Base-by-base conservation (phyloP, 345 rosid species). In the Erucastrum elatum region DNA sequence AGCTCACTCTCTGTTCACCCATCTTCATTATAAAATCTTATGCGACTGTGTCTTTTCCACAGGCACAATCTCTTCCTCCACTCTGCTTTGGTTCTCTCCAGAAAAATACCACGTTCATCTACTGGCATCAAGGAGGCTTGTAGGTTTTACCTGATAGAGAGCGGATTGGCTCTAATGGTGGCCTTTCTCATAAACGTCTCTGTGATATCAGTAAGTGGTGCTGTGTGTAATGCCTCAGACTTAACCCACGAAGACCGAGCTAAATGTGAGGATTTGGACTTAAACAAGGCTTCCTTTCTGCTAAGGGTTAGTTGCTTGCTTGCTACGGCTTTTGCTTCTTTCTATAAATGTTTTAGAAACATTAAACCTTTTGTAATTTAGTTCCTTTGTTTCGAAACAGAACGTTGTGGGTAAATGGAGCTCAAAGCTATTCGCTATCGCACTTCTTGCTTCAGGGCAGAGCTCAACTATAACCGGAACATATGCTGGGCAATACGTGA, bases 391-490 rank as follows among this genome's bases (percentile, higher is more conserved):
- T 86, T 76, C 68, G 9, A 60, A 64, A 53, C 89, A 95, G 96
- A 93, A 95, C 86, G 99, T 95, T 60, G 80, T 95, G 67, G 99
- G 99, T 33, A 87, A 83, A 35, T 95, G 99, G 99, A 95, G 98
- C 77, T 95, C 99, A 56, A 95, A 93, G 82, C 86, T 93, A 71
- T 95, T 95, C 65, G 98, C 94, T 15, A 67, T 95, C 66, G 99
- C 98, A 7, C 84, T 95, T 78, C 89, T 95, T 74, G 98, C 97
- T 62, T 95, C 98, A 0, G 99, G 99, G 64, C 99, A 93, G 84
- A 95, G 99, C 82, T 95, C 99, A 30, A 95, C 99, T 5, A 93
- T 95, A 69, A 95, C 99, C 1, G 99, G 99, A 80, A 95, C 98
- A 46, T 95, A 93, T 82, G 99, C 98, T 17, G 99, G 98, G 72